phyloP scores from a whole-genome alignment of 352 stramenopile genomes.

The Globisporangium cystogenes region DNA sequence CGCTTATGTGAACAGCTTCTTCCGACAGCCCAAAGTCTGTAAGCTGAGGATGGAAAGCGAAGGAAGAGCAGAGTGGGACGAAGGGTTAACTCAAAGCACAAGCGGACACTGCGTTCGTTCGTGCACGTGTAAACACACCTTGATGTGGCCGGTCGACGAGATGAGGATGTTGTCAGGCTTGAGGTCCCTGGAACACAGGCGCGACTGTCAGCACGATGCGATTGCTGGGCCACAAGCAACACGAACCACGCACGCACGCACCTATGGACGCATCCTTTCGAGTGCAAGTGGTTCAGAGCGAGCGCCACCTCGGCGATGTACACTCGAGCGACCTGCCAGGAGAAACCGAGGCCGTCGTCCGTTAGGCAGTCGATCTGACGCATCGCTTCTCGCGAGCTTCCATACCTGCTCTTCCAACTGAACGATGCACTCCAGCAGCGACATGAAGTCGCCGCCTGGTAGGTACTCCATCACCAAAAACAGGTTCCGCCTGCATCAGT shows the following conservation, averaged over 20 bases:
- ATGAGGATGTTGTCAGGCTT: conserved; percentile 91
- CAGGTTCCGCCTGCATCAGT: conserved; percentile 49
- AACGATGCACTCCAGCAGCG: conserved; percentile 84
- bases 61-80: not conserved
- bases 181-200: conserved; percentile 47
- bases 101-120: not conserved
- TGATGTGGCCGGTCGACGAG: conserved; percentile 83
- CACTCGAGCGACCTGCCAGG: conserved; percentile 59
- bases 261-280: conserved; percentile 81
- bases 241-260: conserved; percentile 7
- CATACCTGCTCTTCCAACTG: conserved; percentile 78
- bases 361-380: too few species aligned
- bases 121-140: conserved; percentile 27
- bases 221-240: too few species aligned
- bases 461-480: conserved; percentile 92
- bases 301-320: conserved; percentile 88
- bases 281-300: conserved; percentile 82
- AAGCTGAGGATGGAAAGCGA: conserved; percentile 36
- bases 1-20: conserved; percentile 53
- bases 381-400: too few species aligned
- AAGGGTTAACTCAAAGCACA: not conserved
- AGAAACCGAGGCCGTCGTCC: not conserved
- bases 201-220: not conserved
- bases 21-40: conserved; percentile 87
- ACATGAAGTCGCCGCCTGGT: conserved; percentile 88